Percentiles rank a stretch among this genome's conserved stretches.
phyloP scores from a whole-genome alignment of 192 early-diverging fungal species.

The Dissophora ornata region DNA sequence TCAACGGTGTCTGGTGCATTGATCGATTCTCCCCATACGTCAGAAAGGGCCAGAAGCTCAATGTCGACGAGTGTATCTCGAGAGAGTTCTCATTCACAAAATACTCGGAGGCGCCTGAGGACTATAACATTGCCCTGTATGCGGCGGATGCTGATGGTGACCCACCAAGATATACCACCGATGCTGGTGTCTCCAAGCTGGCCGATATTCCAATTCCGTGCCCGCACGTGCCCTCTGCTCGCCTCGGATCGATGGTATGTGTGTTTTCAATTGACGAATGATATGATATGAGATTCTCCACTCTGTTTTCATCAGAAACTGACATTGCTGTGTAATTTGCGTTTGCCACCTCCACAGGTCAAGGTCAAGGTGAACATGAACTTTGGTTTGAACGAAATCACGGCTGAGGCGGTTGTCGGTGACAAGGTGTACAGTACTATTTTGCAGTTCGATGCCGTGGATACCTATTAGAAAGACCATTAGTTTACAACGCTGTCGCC shows the following conservation, averaged over 20 bases:
- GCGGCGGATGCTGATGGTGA: conserved; percentile 44
- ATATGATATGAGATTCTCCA: neutral
- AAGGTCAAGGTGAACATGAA: conserved; percentile 63
- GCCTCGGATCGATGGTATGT: conserved; percentile 38
- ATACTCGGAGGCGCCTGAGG: conserved; percentile 53
- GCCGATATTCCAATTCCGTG: conserved; percentile 57
- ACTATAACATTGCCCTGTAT: conserved; percentile 53
- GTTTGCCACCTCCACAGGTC: conserved; percentile 16
- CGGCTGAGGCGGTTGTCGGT: conserved; percentile 57
- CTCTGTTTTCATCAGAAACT: neutral
- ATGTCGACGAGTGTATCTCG: conserved; percentile 47
- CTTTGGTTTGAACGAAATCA: conserved; percentile 65
- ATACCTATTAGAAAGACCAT: conserved; percentile 31
- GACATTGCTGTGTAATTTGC: conserved; percentile 1
- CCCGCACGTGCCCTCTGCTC: conserved; percentile 32
- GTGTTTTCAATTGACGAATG: neutral
- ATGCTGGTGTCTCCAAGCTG: conserved; percentile 52
- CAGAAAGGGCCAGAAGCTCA: conserved; percentile 51
- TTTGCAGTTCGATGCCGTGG: conserved; percentile 49
- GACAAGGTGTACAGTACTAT: conserved; percentile 58
- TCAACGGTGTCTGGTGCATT: conserved; percentile 56
- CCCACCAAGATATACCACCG: conserved; percentile 54
- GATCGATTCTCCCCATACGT: conserved; percentile 55
- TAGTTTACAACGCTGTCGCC: too few species aligned
- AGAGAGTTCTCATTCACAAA: conserved; percentile 56